These are phyloP conservation scores for Dillenia suffruticosa DNA, from an alignment of 164 flowering plant species.

Conservation along the genomic window DNA sequence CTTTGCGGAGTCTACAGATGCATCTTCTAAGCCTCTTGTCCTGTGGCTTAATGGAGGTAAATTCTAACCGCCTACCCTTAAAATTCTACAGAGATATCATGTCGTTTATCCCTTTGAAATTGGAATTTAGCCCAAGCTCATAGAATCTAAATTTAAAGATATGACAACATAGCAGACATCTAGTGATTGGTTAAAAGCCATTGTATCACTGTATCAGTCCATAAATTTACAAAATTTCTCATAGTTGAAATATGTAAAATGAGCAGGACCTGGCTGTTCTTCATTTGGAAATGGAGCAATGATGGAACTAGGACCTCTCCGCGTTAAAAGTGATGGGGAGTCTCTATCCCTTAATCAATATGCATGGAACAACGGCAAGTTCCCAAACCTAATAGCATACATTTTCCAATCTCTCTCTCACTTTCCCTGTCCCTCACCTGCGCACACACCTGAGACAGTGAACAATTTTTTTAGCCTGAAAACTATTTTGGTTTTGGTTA, in stretches of 20 bases:
- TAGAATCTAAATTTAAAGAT: too few relatives aligned
- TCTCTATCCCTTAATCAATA: slow-evolving; percentile 20
- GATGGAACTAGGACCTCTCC: slow-evolving; percentile 31
- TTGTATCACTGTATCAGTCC: too few relatives aligned
- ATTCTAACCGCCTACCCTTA: background rate
- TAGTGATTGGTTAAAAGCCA: too few relatives aligned
- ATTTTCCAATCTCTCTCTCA: too few relatives aligned
- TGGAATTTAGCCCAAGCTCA: too few relatives aligned
- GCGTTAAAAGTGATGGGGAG: slow-evolving; percentile 31
- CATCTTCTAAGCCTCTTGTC: slow-evolving; percentile 3
- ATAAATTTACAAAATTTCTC: too few relatives aligned
- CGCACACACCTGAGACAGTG: background rate
- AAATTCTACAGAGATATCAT: too few relatives aligned
- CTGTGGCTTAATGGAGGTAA: slow-evolving; percentile 11
- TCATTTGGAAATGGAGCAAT: slow-evolving; percentile 33
- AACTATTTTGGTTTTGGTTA: background rate
- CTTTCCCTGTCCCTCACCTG: too few relatives aligned
- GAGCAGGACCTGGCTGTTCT: slow-evolving; percentile 40
- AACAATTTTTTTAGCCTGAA: background rate
- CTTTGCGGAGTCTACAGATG: background rate
- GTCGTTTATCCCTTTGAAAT: too few relatives aligned
- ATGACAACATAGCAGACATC: too few relatives aligned
- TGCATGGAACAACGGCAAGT: slow-evolving; percentile 30
- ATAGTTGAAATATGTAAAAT: background rate
- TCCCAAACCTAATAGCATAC: too few relatives aligned